phyloP scores from a whole-genome alignment of 1,139 yeast species.

The Pichia sp. region DNA sequence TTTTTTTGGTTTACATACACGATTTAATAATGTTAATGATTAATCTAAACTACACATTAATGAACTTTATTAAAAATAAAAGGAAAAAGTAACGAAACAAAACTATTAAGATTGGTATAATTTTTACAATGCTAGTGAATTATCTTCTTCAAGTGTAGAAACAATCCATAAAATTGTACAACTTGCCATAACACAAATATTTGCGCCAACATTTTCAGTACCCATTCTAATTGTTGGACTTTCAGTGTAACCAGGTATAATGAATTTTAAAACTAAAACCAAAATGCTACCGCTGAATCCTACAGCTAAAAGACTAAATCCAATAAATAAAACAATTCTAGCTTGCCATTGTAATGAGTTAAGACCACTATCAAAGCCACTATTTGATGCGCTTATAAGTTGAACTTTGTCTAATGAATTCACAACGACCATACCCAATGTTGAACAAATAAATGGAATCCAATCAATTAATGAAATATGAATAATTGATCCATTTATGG shows the following conservation, averaged over 20 bases:
- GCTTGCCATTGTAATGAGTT: conserved; percentile 83
- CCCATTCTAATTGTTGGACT: conserved; percentile 97
- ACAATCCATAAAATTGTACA: conserved; percentile 88
- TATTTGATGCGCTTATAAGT: conserved; percentile 45
- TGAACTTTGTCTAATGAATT: conserved; percentile 86
- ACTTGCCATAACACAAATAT: conserved; percentile 75
- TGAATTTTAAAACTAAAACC: conserved; percentile 76
- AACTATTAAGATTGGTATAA: background rate
- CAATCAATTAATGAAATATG: conserved; percentile 91
- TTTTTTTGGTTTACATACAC: background rate
- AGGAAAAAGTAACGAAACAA: too few species aligned
- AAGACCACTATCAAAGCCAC: conserved; percentile 32
- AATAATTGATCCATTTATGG: conserved; percentile 76
- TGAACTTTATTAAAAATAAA: too few species aligned
- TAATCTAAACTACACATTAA: background rate
- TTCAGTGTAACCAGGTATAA: conserved; percentile 63
- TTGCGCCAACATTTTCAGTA: conserved; percentile 75
- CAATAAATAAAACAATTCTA: conserved; percentile 78
- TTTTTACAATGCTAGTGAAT: conserved; percentile 71
- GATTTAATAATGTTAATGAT: conserved; percentile 9
- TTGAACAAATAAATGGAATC: conserved; percentile 87
- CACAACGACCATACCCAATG: conserved; percentile 86
- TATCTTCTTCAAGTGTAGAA: conserved; percentile 92
- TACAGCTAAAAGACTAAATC: conserved; percentile 88
- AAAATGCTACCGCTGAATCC: conserved; percentile 91